Conservation (phyloP, 2,329 filamentous ascomycete species). For the Curvularia hawaiiensis region DNA sequence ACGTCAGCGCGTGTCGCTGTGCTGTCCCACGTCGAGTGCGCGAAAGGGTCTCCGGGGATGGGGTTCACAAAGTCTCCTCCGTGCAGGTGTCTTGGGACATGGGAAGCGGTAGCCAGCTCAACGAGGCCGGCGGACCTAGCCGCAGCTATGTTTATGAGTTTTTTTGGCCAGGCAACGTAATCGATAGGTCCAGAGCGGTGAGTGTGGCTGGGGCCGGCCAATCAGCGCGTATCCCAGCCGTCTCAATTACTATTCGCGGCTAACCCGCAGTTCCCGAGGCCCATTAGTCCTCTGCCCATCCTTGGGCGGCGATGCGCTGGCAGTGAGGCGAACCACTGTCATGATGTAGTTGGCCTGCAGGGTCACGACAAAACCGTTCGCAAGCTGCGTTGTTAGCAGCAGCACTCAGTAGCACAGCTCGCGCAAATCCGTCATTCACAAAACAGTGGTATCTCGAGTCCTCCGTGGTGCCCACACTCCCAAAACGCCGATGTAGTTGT, state of each 20-base stretch:
- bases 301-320: constrained; percentile 17
- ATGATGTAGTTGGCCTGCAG: constrained; percentile 1
- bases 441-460: constrained; percentile 19
- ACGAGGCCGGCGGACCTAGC: constrained; percentile 27
- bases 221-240: constrained; percentile 26
- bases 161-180: constrained; percentile 33
- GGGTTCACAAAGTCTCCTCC: constrained; percentile 8
- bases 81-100: constrained; percentile 24
- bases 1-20: constrained; percentile 32
- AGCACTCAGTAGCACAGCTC: not conserved
- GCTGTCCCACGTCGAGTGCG: constrained; percentile 18
- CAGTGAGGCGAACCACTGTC: constrained; percentile 14
- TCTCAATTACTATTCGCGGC: constrained; percentile 10
- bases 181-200: constrained; percentile 32
- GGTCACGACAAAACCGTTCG: constrained; percentile 1
- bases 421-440: constrained; percentile 1
- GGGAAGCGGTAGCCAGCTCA: constrained; percentile 30
- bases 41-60: constrained; percentile 11
- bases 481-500: constrained; percentile 12
- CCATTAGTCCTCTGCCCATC: constrained; percentile 4
- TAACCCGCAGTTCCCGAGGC: constrained; percentile 13
- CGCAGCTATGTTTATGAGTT: constrained; percentile 24
- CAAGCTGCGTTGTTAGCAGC: not conserved
- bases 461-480: constrained; percentile 5
- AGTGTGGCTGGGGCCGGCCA: constrained; percentile 19